Conservation (phyloP, 129 eudicot genomes). For the Chrysanthemum lavandulifolium region DNA sequence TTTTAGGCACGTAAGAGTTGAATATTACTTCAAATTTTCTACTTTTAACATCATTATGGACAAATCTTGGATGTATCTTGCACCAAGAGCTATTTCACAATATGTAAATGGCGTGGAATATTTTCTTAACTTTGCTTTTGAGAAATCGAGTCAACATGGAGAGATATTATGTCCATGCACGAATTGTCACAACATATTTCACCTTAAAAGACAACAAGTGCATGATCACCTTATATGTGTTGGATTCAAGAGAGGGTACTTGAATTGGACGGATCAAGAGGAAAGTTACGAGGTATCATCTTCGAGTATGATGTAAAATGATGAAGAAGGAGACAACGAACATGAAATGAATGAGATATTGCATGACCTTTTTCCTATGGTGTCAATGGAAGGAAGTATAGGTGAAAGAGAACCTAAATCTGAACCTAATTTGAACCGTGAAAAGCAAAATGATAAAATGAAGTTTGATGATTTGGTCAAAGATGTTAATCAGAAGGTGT, state of each 20-base stretch:
- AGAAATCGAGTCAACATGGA: background rate
- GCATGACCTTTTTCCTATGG: background rate
- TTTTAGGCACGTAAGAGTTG: too few species aligned
- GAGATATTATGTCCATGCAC: background rate
- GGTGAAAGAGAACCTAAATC: background rate
- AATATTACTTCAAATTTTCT: too few species aligned
- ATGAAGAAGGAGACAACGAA: background rate
- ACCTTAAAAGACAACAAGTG: too few species aligned
- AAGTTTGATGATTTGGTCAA: background rate
- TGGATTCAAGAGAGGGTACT: background rate
- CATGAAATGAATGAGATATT: background rate
- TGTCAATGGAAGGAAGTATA: background rate
- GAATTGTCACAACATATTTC: too few species aligned
- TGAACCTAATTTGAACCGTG: background rate
- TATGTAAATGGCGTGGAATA: slow-evolving; percentile 4
- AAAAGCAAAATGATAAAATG: background rate
- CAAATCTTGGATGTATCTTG: background rate
- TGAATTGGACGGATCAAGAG: background rate
- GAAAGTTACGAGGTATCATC: background rate
- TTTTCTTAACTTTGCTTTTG: slow-evolving; percentile 6
- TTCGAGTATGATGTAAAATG: background rate
- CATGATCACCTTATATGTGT: background rate
- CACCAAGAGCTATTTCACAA: background rate
- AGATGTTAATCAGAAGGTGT: background rate
- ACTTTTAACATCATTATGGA: background rate